Percentiles rank a stretch among this genome's conserved stretches.
These are phyloP conservation scores for Venturia effusa DNA, from an alignment of 2,329 filamentous ascomycete genomes.

Conservation along the genomic window DNA sequence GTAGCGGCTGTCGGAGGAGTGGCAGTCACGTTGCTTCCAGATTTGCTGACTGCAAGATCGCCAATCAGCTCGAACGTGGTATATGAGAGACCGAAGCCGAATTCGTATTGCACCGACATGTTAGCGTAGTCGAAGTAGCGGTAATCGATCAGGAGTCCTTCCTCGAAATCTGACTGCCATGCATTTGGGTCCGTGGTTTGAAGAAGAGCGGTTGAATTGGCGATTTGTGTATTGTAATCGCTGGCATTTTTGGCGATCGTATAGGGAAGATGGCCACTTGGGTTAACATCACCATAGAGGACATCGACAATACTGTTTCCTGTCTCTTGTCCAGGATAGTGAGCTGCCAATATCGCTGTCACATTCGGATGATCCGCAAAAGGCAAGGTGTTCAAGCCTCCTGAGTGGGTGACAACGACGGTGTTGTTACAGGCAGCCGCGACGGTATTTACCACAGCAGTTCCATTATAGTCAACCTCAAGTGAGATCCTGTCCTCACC, in stretches of 20 bases:
- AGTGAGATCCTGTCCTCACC: constrained; percentile 39
- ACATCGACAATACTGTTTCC: constrained; percentile 73
- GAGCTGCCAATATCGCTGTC: constrained; percentile 28
- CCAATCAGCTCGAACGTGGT: constrained; percentile 50
- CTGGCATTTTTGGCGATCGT: constrained; percentile 39
- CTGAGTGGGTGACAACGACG: constrained; percentile 28
- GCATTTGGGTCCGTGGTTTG: constrained; percentile 30
- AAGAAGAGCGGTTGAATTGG: constrained; percentile 15
- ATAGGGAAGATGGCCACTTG: constrained; percentile 73
- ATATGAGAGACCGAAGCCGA: constrained; percentile 50
- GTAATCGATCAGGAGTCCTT: constrained; percentile 47
- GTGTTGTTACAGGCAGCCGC: constrained; percentile 28
- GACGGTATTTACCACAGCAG: constrained; percentile 29
- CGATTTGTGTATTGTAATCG: constrained; percentile 24
- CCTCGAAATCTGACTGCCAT: constrained; percentile 42
- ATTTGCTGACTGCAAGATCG: constrained; percentile 31
- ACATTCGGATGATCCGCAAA: constrained; percentile 28
- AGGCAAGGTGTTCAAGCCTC: constrained; percentile 23
- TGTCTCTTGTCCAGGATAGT: constrained; percentile 62
- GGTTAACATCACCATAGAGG: constrained; percentile 66
- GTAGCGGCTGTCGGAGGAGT: constrained; percentile 17
- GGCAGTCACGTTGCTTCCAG: constrained; percentile 36
- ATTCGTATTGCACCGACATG: constrained; percentile 47
- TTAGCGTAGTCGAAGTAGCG: constrained; percentile 54
- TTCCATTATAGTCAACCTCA: constrained; percentile 35